A percentile compares a stretch with the other conserved stretches of the same genome.
Evolutionary conservation across 768 basidiomycete genomes (phyloP).

Genomic region (Russula earlei): DNA sequence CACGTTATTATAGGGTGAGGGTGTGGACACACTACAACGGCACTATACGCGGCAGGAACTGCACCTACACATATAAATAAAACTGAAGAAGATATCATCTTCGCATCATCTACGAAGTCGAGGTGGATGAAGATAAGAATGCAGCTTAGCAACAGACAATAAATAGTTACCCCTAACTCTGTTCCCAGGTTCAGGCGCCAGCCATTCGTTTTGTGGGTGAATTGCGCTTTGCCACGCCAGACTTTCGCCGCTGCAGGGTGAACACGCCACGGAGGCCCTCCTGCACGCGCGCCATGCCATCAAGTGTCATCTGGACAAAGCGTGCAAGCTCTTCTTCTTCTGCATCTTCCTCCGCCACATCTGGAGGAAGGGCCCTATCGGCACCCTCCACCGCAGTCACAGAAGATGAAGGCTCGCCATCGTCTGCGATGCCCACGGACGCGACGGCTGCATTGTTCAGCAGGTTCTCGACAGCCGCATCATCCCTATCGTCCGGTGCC

Average conservation of each 20-base stretch:
- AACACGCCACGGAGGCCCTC: slow-evolving; percentile 16
- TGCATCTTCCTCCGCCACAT: slow-evolving; percentile 1
- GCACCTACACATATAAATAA: no score
- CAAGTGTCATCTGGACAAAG: slow-evolving; percentile 15
- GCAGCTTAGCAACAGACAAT: not conserved
- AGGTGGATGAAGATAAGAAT: no score
- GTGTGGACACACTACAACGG: no score
- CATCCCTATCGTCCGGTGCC: slow-evolving; percentile 9
- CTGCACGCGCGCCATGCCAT: slow-evolving; percentile 15
- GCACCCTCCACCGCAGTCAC: not conserved
- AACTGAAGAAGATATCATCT: no score
- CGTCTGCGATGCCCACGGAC: not conserved
- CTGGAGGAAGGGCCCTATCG: not conserved
- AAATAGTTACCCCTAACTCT: no score
- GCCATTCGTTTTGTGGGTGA: not conserved
- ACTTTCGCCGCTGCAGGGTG: slow-evolving; percentile 4
- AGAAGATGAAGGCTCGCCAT: slow-evolving; percentile 6
- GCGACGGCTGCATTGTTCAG: not conserved
- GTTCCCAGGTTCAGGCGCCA: slow-evolving; percentile 12
- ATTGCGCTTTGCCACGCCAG: not conserved
- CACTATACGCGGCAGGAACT: no score
- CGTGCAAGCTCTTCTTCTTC: slow-evolving; percentile 9
- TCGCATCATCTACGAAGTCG: no score
- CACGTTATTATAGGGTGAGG: no score
- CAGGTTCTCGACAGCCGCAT: slow-evolving; percentile 16